Evolutionary conservation across 805 yeast species (phyloP).

Genomic region (Priceomyces haplophilus): DNA sequence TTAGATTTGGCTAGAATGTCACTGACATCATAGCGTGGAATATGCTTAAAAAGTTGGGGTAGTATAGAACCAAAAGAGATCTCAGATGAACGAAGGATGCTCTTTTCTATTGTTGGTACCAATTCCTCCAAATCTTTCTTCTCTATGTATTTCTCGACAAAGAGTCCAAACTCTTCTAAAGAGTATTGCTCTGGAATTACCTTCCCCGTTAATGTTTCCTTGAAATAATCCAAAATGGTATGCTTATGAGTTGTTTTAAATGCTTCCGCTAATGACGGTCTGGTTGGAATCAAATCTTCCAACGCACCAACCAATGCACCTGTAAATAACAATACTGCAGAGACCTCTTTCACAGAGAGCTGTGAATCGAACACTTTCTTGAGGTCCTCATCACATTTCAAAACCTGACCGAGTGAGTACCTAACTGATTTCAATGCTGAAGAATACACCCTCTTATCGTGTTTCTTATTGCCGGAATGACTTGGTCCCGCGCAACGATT

Average conservation of each 20-base stretch:
- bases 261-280: constrained; percentile 20
- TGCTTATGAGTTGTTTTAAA: constrained; percentile 9
- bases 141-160: constrained; percentile 42
- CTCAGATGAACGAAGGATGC: constrained; percentile 78
- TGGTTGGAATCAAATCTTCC: constrained; percentile 20
- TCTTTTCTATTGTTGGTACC: constrained; percentile 66
- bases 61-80: constrained; percentile 54
- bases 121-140: constrained; percentile 36
- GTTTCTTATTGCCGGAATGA: constrained; percentile 7
- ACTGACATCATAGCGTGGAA: constrained; percentile 38
- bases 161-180: constrained; percentile 40
- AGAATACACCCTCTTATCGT: constrained; percentile 22
- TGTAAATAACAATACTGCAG: constrained; percentile 14
- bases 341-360: constrained; percentile 1
- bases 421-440: constrained; percentile 31
- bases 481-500: constrained; percentile 19
- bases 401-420: constrained; percentile 15
- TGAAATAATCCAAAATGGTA: constrained; percentile 21
- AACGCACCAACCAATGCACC: constrained; percentile 24
- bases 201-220: constrained; percentile 47
- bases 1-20: constrained; percentile 35
- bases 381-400: constrained; percentile 1
- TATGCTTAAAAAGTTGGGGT: constrained; percentile 43
- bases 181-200: constrained; percentile 33
- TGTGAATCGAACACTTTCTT: background rate